These are phyloP conservation scores for Corinectria fuckeliana DNA, from an alignment of 2,329 filamentous ascomycete genomes.

Conservation along the genomic window DNA sequence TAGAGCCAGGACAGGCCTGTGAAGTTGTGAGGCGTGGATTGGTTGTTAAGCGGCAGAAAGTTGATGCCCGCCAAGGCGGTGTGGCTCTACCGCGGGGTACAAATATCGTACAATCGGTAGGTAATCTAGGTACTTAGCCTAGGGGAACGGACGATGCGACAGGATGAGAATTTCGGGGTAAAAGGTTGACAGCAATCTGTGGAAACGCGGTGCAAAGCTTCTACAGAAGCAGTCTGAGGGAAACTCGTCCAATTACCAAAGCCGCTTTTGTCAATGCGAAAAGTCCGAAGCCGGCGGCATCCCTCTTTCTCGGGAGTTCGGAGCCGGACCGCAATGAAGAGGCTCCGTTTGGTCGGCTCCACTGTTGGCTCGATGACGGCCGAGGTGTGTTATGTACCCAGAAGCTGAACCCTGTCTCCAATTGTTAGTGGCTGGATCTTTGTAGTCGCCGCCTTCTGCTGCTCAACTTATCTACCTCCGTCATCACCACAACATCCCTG, in stretches of 20 bases:
- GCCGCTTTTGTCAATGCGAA: constrained; percentile 35
- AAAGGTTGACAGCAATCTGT: neutral
- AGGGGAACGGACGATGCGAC: neutral
- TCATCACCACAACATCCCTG: neutral
- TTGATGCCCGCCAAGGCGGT: constrained; percentile 30
- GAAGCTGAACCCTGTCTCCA: constrained; percentile 16
- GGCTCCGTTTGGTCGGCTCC: constrained; percentile 23
- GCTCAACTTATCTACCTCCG: neutral
- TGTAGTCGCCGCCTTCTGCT: constrained; percentile 4
- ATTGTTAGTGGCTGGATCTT: constrained; percentile 26
- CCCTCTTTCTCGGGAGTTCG: neutral
- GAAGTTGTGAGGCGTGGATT: constrained; percentile 1
- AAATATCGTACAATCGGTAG: neutral
- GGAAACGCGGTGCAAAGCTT: neutral
- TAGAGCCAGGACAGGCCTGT: neutral
- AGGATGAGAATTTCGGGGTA: neutral
- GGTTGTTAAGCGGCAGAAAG: constrained; percentile 22
- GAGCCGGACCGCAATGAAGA: neutral
- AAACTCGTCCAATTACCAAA: constrained; percentile 30
- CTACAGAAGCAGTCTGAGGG: neutral
- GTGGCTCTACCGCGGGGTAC: constrained; percentile 36
- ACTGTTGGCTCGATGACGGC: constrained; percentile 34
- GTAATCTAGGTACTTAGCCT: neutral
- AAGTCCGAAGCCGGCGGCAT: constrained; percentile 37
- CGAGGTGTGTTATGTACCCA: constrained; percentile 6